Evolutionary conservation across 2,329 filamentous ascomycete genomes (phyloP).

Genomic region (Ophiocordyceps polyrhachis-furcata): DNA sequence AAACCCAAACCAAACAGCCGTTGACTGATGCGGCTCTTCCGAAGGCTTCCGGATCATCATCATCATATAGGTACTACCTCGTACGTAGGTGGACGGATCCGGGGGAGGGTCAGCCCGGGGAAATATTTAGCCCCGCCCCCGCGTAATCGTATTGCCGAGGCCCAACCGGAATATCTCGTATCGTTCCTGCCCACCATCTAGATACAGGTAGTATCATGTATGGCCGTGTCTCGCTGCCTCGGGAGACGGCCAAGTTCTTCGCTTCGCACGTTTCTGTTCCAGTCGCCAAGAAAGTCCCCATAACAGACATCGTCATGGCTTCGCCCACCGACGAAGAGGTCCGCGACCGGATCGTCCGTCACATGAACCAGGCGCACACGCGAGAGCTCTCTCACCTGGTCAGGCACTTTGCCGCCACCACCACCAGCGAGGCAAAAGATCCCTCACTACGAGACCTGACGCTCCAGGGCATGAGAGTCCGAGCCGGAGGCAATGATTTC

Average conservation of each 20-base stretch:
- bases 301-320: constrained; percentile 5
- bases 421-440: constrained; percentile 26
- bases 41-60: too few relatives aligned
- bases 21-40: too few relatives aligned
- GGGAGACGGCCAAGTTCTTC: background rate
- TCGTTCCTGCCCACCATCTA: background rate
- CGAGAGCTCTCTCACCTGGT: constrained; percentile 60
- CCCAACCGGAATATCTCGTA: background rate
- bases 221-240: background rate
- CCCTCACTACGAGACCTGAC: constrained; percentile 45
- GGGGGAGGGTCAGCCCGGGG: too few relatives aligned
- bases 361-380: constrained; percentile 77
- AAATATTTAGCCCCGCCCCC: too few relatives aligned
- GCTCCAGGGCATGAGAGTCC: constrained; percentile 43
- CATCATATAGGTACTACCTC: too few relatives aligned
- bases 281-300: too few relatives aligned
- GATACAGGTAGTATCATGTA: too few relatives aligned
- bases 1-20: too few relatives aligned
- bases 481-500: constrained; percentile 24
- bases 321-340: constrained; percentile 10
- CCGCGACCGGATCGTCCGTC: constrained; percentile 34
- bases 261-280: background rate
- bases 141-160: background rate
- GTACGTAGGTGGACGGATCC: too few relatives aligned
- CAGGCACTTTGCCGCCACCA: constrained; percentile 47